These are phyloP conservation scores for Penicillium sp. DNA, from an alignment of 2,329 filamentous ascomycete genomes.

Conservation along the genomic window DNA sequence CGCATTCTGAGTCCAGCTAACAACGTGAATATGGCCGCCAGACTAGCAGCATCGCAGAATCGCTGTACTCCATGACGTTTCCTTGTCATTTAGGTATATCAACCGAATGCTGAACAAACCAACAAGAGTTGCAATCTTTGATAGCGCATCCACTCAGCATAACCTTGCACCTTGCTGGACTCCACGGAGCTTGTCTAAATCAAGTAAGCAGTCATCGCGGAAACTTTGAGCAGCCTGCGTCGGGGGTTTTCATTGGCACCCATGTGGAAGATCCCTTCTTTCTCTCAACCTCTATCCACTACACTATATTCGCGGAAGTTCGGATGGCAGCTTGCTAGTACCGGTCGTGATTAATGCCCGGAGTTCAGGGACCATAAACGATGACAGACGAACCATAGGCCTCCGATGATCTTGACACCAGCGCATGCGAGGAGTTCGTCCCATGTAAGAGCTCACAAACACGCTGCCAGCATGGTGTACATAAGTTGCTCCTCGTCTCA, in stretches of 20 bases:
- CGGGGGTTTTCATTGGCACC: constrained; percentile 6
- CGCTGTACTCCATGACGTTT: not conserved
- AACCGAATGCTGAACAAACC: not conserved
- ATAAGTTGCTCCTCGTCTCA: constrained; percentile 16
- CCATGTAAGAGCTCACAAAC: constrained; percentile 13
- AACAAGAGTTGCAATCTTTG: not conserved
- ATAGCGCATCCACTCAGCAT: not conserved
- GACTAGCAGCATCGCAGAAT: not conserved
- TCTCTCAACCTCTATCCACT: constrained; percentile 2
- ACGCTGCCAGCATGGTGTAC: constrained; percentile 18
- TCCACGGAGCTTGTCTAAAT: constrained; percentile 4
- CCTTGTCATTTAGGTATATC: not conserved
- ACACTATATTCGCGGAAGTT: constrained; percentile 1
- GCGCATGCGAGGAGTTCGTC: constrained; percentile 15
- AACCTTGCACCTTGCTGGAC: constrained; percentile 5
- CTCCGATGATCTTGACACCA: constrained; percentile 9
- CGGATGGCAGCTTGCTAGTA: constrained; percentile 5
- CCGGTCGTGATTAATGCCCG: constrained; percentile 7
- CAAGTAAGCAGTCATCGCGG: not conserved
- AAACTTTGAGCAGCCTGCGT: not conserved
- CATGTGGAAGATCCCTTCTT: constrained; percentile 17
- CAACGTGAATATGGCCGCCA: not conserved
- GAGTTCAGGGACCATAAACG: constrained; percentile 3
- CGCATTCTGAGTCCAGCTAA: not conserved
- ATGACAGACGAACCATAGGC: constrained; percentile 5